These are phyloP conservation scores for Fonsecaea pugnacius DNA, from an alignment of 2,329 filamentous ascomycete genomes.

Conservation along the genomic window DNA sequence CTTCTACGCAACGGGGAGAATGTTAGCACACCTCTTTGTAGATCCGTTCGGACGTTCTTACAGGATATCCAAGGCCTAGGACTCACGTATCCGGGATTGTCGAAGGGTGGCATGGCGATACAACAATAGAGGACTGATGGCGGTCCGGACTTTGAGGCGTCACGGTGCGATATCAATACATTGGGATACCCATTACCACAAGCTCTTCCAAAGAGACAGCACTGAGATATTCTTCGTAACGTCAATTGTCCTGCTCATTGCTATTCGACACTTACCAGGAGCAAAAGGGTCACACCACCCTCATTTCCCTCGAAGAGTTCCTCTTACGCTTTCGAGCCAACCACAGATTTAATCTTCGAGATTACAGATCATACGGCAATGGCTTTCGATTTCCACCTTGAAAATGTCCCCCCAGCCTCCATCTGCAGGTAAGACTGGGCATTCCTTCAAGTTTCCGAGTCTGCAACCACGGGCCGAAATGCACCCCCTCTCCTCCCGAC, in stretches of 20 bases:
- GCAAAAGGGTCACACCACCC: background rate
- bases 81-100: background rate
- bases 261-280: background rate
- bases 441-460: background rate
- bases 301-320: background rate
- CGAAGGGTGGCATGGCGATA: background rate
- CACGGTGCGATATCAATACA: background rate
- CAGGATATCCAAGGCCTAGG: background rate
- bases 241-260: background rate
- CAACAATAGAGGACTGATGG: background rate
- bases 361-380: background rate
- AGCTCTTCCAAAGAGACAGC: background rate
- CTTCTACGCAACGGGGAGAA: slow-evolving; percentile 5
- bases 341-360: background rate
- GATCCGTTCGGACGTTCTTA: slow-evolving; percentile 12
- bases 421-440: background rate
- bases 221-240: background rate
- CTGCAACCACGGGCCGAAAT: background rate
- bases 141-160: background rate
- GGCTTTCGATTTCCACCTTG: background rate
- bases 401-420: background rate
- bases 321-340: background rate
- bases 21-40: slow-evolving; percentile 10
- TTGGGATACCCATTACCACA: background rate
- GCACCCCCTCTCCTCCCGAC: background rate